Evolutionary conservation across 2,329 filamentous ascomycete genomes (phyloP), one percentile per base, ranked within the genome.

Genomic region (Clarireedia paspali): DNA sequence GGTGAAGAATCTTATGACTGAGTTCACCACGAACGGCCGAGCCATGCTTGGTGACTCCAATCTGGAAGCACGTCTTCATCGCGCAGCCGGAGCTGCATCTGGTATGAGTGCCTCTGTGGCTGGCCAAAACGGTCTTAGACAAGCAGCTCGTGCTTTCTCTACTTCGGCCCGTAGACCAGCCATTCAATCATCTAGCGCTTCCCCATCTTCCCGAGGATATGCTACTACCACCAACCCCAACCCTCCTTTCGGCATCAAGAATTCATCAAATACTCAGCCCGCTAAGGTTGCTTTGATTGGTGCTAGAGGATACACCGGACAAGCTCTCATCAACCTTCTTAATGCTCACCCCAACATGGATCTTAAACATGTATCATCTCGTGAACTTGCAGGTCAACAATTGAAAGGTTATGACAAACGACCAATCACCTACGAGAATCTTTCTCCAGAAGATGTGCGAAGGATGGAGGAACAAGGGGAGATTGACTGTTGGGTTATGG

Each of bases 401-500:
- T 82, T 97, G 20, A 77, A 92, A 72, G 91, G 91, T 30, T 99
- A 99, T 71, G 84, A 83, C 67, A 97, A 96, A 81, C 84, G 88
- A 61, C 84, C 95, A 59, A 89, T 99, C 63, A 89, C 84, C 60
- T 99, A 99, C 73, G 90, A 96, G 72, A 96, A 91, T 70, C 77
- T 97, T 46, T 85, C 82, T 55, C 82, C 90, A 6, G 92, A 97
- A 62, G 92, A 97, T 63, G 85, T 96, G 12, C 83, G 84, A 60
- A 80, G 84, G 57, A 89, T 97, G 82, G 89, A 94, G 60, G 85
- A 88, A 70, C 83, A 86, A 34, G 88, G 88, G 51, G 83, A 91
- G 66, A 85, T 97, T 50, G 92, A 97, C 75, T 94, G 89, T 74
- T 97, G 91, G 91, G 89, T 97, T 46, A 94, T 97, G 89, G 94